Evolutionary conservation across 179 eudicot genomes (phyloP), one percentile per base, ranked within the genome.

Genomic region (Pouteria campechiana): DNA sequence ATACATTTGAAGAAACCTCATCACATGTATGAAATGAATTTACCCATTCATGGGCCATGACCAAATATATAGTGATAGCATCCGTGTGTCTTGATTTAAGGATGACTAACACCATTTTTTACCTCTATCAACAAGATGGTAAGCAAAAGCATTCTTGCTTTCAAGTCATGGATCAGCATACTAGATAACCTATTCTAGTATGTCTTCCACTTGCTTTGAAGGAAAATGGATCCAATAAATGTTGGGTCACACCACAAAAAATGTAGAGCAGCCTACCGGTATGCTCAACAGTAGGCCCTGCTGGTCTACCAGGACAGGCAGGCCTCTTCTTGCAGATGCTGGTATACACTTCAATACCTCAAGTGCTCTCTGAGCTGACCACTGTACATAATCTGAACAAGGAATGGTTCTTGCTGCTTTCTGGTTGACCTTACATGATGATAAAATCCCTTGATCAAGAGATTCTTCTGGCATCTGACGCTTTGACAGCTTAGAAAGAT

Each of bases 301-400:
- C 17, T 54, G 7, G 55, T 65, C 70, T 48, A 70, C 74, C 8
- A 86, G 34, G 3, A 90, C 93, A 42, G 95, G 98, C 27, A 90
- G 61, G 37, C 81, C 50, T 72, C 90, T 76, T 57, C 94, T 80
- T 54, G 80, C 94, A 50, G 86, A 83, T 54, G 59, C 94, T 16
- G 98, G 94, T 25, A 90, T 73, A 46, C 72, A 58, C 57, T 90
- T 90, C 61, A 90, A 61, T 20, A 43, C 45, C 41, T 19, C n/a
- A 8, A 84, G 77, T 38, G 93, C 95, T 51, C 56, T 60, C 52
- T 57, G 42, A 37, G 94, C 94, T 14, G 82, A 74, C 32, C 37
- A 38, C 41, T 55, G 57, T 13, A 53, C 65, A 51, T 59, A 58
- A 18, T 64, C 61, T 35, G 57, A 34, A 76, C 55, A 62, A 7